phyloP scores from a whole-genome alignment of 2,329 filamentous ascomycete species.

The Stromatinia cepivora region DNA sequence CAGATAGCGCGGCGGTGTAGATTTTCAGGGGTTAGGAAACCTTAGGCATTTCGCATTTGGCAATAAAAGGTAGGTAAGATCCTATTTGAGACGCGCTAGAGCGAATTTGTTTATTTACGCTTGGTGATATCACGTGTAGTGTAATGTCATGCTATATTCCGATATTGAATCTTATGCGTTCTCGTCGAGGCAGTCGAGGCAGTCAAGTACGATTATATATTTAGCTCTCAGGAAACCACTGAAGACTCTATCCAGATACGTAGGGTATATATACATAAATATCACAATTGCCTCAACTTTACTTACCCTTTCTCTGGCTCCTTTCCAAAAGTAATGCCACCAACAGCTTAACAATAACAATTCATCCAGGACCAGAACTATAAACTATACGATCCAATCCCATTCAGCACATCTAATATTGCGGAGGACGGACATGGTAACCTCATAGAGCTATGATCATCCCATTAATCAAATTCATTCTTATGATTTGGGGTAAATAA shows the following conservation, averaged over 20 bases:
- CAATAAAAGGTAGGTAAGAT: too few relatives aligned
- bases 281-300: neutral
- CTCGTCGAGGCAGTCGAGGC: neutral
- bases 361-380: neutral
- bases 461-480: neutral
- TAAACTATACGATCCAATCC: neutral
- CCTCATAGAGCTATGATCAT: neutral
- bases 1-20: slow-evolving; percentile 19
- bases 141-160: neutral
- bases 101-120: neutral
- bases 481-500: neutral
- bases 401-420: neutral
- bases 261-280: too few relatives aligned
- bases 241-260: neutral
- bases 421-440: neutral
- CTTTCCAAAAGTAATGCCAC: too few relatives aligned
- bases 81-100: neutral
- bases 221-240: neutral
- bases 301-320: too few relatives aligned
- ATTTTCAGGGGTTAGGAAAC: slow-evolving; percentile 12
- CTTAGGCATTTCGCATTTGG: neutral
- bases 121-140: neutral
- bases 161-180: neutral
- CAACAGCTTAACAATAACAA: too few relatives aligned
- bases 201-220: neutral